These are phyloP conservation scores for Eucalyptus curtisii DNA, from an alignment of 345 rosid genomes.

Conservation along the genomic window DNA sequence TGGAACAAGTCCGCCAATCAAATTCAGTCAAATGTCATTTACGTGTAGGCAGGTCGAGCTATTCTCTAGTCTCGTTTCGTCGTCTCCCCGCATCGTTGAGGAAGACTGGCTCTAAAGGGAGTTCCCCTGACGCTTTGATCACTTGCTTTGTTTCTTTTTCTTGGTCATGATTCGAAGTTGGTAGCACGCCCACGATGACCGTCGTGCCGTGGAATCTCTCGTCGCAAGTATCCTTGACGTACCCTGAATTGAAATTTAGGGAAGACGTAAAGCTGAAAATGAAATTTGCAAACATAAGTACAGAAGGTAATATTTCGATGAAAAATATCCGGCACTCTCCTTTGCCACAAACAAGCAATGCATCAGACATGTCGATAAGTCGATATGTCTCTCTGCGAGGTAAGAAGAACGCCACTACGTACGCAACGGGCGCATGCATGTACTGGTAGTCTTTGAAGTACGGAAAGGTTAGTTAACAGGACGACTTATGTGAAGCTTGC, in stretches of 20 bases:
- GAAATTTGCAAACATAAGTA: neutral
- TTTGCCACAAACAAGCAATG: neutral
- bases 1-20: neutral
- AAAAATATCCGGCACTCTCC: neutral
- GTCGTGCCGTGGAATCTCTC: neutral
- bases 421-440: neutral
- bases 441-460: neutral
- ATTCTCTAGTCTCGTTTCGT: neutral
- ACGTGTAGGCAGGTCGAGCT: neutral
- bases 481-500: neutral
- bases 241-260: neutral
- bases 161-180: neutral
- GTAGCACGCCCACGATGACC: neutral
- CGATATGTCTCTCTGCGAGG: neutral
- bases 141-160: neutral
- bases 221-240: neutral
- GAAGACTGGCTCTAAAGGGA: neutral
- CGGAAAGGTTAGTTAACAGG: neutral
- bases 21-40: neutral
- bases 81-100: neutral
- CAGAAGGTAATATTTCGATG: neutral
- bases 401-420: neutral
- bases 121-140: neutral
- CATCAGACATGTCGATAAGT: neutral
- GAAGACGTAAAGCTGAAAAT: neutral